Base-by-base conservation (phyloP, 176 grass and related monocot species). In the Dendrocalamus sinicus region DNA sequence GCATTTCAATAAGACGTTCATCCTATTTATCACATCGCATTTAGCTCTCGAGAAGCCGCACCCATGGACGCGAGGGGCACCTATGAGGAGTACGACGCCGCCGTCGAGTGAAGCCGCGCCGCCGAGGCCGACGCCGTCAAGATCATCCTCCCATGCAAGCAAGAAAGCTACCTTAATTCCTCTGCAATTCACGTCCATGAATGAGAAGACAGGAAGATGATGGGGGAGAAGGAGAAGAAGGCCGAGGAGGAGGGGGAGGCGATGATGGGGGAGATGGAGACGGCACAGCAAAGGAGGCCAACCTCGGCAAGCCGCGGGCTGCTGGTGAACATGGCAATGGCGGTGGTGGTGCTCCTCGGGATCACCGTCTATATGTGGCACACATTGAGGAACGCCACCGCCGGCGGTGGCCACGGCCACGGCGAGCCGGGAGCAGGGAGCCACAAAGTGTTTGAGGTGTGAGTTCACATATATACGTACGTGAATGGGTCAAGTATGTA, bases 241-340 rank as follows among this genome's bases (percentile, higher is more conserved):
- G 46, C n/a, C 17, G 22, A 12, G 46, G 71, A 78, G 17, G 22
- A 46, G 48, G 3, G 16, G 15, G 22, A 28, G 39, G 23, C 48
- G 37, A 15, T 8, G 11, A 15, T 1, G 13, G 35, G 26, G 51
- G 17, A 28, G 54, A 43, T 50, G 54, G 73, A 53, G n/a, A 24
- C 70, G 61, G 40, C 5, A 65, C 8, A 3, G 45, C 30, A 40
- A 32, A 62, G 26, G 28, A 70, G 51, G 71, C 60, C 62, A 37
- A 19, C 2, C 55, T 44, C 83, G 2, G 88, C 41, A 11, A 73
- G 19, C 77, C 83, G 73, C 12, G 67, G 84, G 17, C 69, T 85
- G 83, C 74, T 98, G 65, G 35, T 89, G 85, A 98, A 98, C 79
- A 89, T 90, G 79, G 89, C 57, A 0, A 85, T 93, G 83, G 95